Percentiles rank a stretch among this genome's conserved stretches.
phyloP scores from a whole-genome alignment of 108 stramenopile species.

The Skeletonema potamos region DNA sequence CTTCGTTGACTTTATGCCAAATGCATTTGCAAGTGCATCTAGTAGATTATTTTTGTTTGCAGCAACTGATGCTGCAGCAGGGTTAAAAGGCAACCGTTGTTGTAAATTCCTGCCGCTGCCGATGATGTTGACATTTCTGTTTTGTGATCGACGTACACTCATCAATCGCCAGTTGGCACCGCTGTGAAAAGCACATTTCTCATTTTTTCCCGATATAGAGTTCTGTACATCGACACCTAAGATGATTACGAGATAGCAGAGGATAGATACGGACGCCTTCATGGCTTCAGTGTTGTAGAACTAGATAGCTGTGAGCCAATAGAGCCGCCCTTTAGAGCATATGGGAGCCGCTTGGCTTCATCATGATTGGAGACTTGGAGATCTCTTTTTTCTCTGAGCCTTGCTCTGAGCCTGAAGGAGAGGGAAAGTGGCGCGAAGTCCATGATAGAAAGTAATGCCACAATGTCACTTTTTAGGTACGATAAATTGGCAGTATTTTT shows the following conservation, averaged over 20 bases:
- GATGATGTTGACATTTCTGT: not conserved
- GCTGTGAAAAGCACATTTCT: not conserved
- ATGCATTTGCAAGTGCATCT: conserved; percentile 1
- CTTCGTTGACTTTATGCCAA: not conserved
- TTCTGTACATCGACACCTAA: not conserved
- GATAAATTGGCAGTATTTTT: too few species aligned
- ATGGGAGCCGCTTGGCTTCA: too few species aligned
- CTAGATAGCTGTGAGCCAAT: too few species aligned
- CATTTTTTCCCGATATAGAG: not conserved
- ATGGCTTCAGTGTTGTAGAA: not conserved
- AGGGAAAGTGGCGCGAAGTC: too few species aligned
- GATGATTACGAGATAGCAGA: not conserved
- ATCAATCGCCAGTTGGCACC: not conserved
- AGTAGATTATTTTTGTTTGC: not conserved
- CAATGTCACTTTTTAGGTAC: too few species aligned
- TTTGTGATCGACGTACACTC: not conserved
- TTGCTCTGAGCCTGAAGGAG: too few species aligned
- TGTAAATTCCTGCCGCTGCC: not conserved
- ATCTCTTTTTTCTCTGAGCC: too few species aligned
- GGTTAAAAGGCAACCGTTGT: not conserved
- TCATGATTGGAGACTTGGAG: too few species aligned
- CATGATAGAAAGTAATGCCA: too few species aligned
- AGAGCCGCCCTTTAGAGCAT: too few species aligned
- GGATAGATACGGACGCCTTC: not conserved
- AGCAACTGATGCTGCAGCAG: not conserved